phyloP scores from a whole-genome alignment of 352 stramenopile species.

The Phytopythium vexans region DNA sequence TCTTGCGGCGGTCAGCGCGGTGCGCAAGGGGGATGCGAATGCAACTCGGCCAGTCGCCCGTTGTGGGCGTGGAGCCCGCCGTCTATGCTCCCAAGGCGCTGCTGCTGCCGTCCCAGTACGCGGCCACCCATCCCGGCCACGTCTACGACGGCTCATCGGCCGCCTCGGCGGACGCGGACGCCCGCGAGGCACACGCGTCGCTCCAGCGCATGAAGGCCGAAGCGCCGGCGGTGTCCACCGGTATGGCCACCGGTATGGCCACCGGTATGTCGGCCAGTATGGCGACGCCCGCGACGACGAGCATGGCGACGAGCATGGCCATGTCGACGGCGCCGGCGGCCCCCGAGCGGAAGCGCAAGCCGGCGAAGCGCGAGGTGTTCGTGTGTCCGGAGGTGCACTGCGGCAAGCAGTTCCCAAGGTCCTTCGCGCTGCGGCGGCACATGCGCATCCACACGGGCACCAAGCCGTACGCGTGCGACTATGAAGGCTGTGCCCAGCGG shows the following conservation, averaged over 20 bases:
- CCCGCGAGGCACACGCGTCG: conserved; percentile 5
- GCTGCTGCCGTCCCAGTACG: conserved; percentile 8
- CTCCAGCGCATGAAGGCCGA: conserved; percentile 9
- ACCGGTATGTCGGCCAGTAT: too few species aligned
- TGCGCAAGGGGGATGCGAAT: conserved; percentile 28
- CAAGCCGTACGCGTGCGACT: conserved; percentile 81
- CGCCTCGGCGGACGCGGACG: background rate
- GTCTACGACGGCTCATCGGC: conserved; percentile 14
- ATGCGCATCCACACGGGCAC: conserved; percentile 84
- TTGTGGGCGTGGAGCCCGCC: conserved; percentile 15
- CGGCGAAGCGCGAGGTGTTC: conserved; percentile 55
- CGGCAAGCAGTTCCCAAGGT: conserved; percentile 81
- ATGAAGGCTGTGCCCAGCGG: conserved; percentile 64
- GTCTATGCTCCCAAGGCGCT: conserved; percentile 24
- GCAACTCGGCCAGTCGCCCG: conserved; percentile 25
- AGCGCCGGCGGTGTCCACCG: too few species aligned
- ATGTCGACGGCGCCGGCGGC: background rate
- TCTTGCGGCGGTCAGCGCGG: conserved; percentile 1
- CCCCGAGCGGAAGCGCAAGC: conserved; percentile 27
- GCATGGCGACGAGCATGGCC: conserved; percentile 5
- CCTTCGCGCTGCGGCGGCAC: conserved; percentile 79
- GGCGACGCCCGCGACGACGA: too few species aligned
- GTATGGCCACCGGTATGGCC: too few species aligned
- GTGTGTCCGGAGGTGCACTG: conserved; percentile 75
- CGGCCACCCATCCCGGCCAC: conserved; percentile 13